These are phyloP conservation scores for Trichopus zeylanicus DNA, from an alignment of 116 monocot species.

Conservation along the genomic window DNA sequence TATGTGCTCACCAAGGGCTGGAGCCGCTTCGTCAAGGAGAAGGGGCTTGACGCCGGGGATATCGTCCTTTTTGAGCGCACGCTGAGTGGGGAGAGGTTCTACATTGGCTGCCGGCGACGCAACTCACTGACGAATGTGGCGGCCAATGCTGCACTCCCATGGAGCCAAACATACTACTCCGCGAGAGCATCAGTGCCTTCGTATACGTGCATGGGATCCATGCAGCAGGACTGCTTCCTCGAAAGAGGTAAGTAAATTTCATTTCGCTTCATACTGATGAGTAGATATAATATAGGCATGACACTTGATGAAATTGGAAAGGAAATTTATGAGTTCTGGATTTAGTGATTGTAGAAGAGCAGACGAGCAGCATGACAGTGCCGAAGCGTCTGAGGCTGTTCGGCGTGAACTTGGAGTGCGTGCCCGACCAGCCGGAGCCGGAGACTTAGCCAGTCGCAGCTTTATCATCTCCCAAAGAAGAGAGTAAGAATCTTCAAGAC, in stretches of 20 bases:
- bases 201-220: constrained; percentile 14
- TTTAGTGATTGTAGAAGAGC: constrained; percentile 18
- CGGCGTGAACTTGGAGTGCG: constrained; percentile 55
- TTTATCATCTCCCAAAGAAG: too few relatives aligned
- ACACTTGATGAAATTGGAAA: neutral
- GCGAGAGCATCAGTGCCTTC: neutral
- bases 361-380: neutral
- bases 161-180: constrained; percentile 9
- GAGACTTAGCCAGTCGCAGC: too few relatives aligned
- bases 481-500: neutral
- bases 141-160: neutral
- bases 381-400: constrained; percentile 51
- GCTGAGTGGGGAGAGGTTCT: constrained; percentile 21
- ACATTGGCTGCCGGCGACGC: constrained; percentile 40
- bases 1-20: constrained; percentile 87
- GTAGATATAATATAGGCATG: neutral
- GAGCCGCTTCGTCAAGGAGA: constrained; percentile 80
- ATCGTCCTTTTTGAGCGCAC: constrained; percentile 40
- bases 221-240: constrained; percentile 6
- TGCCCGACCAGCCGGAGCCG: constrained; percentile 2
- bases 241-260: constrained; percentile 15
- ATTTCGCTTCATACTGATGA: neutral
- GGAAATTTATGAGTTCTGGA: too few relatives aligned
- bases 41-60: constrained; percentile 68
- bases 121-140: neutral